Percentiles rank a stretch among this genome's conserved stretches.
Evolutionary conservation across 164 flowering plant species (phyloP).

Genomic region (Vitis rotundifolia): DNA sequence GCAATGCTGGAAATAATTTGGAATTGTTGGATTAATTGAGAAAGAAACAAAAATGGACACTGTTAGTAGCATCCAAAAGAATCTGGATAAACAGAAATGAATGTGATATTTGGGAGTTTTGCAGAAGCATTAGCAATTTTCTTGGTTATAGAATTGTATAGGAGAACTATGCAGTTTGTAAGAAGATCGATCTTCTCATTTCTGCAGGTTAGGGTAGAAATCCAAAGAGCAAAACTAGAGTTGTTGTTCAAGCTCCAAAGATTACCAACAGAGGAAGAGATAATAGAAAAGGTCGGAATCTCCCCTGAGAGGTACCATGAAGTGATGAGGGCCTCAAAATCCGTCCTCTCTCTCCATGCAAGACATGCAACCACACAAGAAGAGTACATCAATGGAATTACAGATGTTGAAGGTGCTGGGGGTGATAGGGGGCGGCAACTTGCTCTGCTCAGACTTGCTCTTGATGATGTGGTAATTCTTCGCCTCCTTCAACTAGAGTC

Average conservation of each 20-base stretch:
- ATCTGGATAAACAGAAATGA: too few relatives aligned
- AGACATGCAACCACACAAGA: constrained; percentile 73
- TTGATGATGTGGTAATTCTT: constrained; percentile 93
- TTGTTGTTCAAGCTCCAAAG: constrained; percentile 66
- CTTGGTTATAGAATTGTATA: too few relatives aligned
- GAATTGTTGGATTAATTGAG: too few relatives aligned
- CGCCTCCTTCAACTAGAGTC: not conserved
- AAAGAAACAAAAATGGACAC: too few relatives aligned
- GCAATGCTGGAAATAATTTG: too few relatives aligned
- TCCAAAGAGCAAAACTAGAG: constrained; percentile 69
- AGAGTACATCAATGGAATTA: constrained; percentile 70
- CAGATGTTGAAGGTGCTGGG: constrained; percentile 74
- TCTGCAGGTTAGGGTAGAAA: constrained; percentile 77
- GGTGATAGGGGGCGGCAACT: constrained; percentile 69
- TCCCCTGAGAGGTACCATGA: constrained; percentile 78
- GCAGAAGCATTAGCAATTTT: too few relatives aligned
- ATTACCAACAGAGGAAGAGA: constrained; percentile 78
- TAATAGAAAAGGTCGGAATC: constrained; percentile 64
- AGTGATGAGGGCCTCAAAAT: constrained; percentile 75
- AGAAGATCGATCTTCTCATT: not conserved
- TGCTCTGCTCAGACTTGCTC: constrained; percentile 90
- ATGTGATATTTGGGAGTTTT: too few relatives aligned
- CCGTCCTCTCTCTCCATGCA: constrained; percentile 75
- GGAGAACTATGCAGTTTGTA: too few relatives aligned
- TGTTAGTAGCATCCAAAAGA: too few relatives aligned